Evolutionary conservation across 176 grass and related monocot genomes (phyloP).

Genomic region (Bothriochloa decipiens): DNA sequence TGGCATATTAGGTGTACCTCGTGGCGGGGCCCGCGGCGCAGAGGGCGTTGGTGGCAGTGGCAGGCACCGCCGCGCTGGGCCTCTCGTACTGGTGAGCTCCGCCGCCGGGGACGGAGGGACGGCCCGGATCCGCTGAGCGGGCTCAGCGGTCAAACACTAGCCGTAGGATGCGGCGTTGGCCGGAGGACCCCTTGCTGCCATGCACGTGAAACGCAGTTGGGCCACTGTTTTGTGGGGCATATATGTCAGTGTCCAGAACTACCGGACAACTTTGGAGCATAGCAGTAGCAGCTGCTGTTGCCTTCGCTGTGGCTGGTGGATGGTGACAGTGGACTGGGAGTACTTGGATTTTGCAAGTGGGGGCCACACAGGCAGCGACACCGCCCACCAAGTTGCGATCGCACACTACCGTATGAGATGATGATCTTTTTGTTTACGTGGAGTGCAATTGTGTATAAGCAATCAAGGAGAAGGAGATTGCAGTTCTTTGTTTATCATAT

Average conservation of each 20-base stretch:
- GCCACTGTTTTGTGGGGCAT: background rate
- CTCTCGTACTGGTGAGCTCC: background rate
- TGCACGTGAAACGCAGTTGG: slow-evolving; percentile 27
- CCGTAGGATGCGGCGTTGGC: background rate
- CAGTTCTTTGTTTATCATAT: slow-evolving; percentile 13
- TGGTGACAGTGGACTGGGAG: background rate
- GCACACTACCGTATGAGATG: background rate
- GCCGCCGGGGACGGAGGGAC: background rate
- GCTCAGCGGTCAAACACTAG: background rate
- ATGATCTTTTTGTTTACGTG: slow-evolving; percentile 27
- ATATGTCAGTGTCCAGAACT: background rate
- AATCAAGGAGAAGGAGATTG: slow-evolving; percentile 1
- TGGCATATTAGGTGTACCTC: slow-evolving; percentile 44
- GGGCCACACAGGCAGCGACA: background rate
- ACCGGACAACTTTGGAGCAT: background rate
- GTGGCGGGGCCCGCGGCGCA: slow-evolving; percentile 17
- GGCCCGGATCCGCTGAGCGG: slow-evolving; percentile 1
- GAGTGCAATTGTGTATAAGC: slow-evolving; percentile 38
- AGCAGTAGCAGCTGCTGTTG: too few relatives aligned
- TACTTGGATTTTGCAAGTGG: background rate
- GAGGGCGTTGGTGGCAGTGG: slow-evolving; percentile 28
- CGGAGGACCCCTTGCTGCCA: background rate
- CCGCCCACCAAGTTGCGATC: background rate
- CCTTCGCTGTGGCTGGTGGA: background rate
- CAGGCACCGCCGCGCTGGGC: background rate